Percentiles rank a stretch among this genome's conserved stretches.
These are phyloP conservation scores for Ganoderma sinense DNA, from an alignment of 1,284 basidiomycete species.

Conservation along the genomic window DNA sequence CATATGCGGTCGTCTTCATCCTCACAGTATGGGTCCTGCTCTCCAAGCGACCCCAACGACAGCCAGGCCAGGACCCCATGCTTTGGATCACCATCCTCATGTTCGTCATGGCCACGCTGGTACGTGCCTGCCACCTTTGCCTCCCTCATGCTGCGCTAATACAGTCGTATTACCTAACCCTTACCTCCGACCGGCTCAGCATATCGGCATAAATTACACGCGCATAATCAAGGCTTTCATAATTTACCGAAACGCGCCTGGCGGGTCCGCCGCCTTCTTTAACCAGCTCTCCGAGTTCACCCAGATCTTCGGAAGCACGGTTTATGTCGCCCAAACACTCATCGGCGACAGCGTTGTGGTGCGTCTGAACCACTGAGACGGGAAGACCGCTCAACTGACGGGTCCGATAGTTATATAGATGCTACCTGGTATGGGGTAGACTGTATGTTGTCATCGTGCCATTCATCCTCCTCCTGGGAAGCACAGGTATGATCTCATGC, in stretches of 20 bases:
- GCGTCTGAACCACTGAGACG: neutral
- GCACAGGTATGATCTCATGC: conserved; percentile 10
- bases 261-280: conserved; percentile 36
- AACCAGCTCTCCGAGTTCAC: conserved; percentile 31
- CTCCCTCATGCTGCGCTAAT: neutral
- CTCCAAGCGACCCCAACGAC: conserved; percentile 3
- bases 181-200: conserved; percentile 13
- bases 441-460: conserved; percentile 12
- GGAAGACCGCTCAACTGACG: neutral
- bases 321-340: conserved; percentile 34
- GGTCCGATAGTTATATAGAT: conserved; percentile 16
- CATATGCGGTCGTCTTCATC: conserved; percentile 20
- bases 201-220: conserved; percentile 33
- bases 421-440: conserved; percentile 20
- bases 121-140: conserved; percentile 4
- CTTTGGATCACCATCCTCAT: conserved; percentile 18
- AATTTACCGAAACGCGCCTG: conserved; percentile 26
- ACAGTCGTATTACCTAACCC: neutral
- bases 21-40: conserved; percentile 22
- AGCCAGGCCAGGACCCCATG: conserved; percentile 16
- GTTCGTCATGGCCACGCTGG: conserved; percentile 21
- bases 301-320: conserved; percentile 36
- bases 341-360: conserved; percentile 21
- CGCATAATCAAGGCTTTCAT: conserved; percentile 36
- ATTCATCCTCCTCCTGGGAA: conserved; percentile 17